These are phyloP conservation scores for Vitis amurensis DNA, from an alignment of 164 flowering plant species.

Conservation along the genomic window DNA sequence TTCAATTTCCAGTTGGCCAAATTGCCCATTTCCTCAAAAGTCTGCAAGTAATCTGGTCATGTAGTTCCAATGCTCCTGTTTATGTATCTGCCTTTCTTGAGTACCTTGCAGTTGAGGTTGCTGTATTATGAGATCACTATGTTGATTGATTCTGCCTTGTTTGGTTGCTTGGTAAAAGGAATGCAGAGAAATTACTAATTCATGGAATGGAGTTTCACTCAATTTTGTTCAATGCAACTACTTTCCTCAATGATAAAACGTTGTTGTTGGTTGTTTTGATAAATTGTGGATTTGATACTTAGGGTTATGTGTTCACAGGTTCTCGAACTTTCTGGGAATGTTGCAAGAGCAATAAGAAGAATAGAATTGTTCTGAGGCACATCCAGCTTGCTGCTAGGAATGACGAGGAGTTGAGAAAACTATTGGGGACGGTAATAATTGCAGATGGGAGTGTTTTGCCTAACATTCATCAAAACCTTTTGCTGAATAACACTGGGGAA, in stretches of 20 bases:
- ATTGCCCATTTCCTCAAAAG: conserved; percentile 62
- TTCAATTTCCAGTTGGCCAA: conserved; percentile 69
- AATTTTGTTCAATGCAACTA: background rate
- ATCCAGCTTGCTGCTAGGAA: conserved; percentile 73
- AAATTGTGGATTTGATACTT: background rate
- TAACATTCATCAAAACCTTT: conserved; percentile 52
- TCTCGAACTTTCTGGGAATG: conserved; percentile 68
- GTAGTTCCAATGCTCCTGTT: conserved; percentile 68
- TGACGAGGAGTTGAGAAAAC: conserved; percentile 64
- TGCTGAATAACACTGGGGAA: conserved; percentile 56
- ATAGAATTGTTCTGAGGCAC: conserved; percentile 68
- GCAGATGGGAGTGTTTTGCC: conserved; percentile 68
- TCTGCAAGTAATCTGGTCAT: conserved; percentile 61
- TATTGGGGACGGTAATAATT: conserved; percentile 59
- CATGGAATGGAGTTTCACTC: background rate
- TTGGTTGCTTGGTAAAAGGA: background rate
- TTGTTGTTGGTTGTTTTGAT: too few relatives aligned
- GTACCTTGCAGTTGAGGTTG: conserved; percentile 64
- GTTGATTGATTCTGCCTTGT: background rate
- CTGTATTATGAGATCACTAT: background rate
- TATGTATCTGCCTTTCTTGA: conserved; percentile 66
- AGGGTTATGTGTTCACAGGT: conserved; percentile 33
- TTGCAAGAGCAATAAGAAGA: conserved; percentile 77
- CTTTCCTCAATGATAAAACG: too few relatives aligned
- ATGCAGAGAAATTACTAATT: background rate